Base-by-base conservation (phyloP, 2,329 filamentous ascomycete genomes). In the Colletotrichum graminicola region DNA sequence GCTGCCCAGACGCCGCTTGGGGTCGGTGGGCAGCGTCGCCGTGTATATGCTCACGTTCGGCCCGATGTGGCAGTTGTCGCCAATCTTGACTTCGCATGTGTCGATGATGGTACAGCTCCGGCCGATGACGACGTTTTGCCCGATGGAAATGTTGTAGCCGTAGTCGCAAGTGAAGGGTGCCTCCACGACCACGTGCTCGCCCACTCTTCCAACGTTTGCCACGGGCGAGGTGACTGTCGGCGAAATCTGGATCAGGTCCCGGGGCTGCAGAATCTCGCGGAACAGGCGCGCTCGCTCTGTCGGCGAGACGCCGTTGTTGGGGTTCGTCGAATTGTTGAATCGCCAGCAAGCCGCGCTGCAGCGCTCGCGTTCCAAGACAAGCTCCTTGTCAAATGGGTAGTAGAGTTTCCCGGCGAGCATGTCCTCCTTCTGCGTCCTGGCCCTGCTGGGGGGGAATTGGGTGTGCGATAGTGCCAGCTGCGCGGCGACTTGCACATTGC, bases 151-250 rank as follows among this genome's bases (percentile, higher is more conserved):
- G 80, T 99, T 98, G 83, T 97, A 98, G 0, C 96, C 96, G 77
- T 98, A 98, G 77, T 98, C 94, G 79, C 95, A 98, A 57, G 88
- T 91, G 80, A 99, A 98, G 0, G 95, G 95, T 3, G 93, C 90
- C 77, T 97, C 94, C 34, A 99, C 92, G 52, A 91, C 86, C 6
- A 93, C 92, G 66, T 92, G 90, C 21, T 91, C 88, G n/a, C 94
- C 94, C 6, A 96, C 88, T 32, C 85, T 88, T 67, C 89, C 93
- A 66, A 84, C 78, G 75, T 88, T 86, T 51, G 85, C 86, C 65
- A 88, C 79, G 12, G 87, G 82, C 56, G 86, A 85, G 49, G 84
- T 82, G 75, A 87, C 81, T 7, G 85, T 84, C 2, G 88, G 87
- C n/a, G 90, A 88, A 49, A 89, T 80, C 70, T 87, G 84, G 62